Evolutionary conservation across 176 grass and related monocot genomes (phyloP).

Genomic region (Eremochloa ophiuroides): DNA sequence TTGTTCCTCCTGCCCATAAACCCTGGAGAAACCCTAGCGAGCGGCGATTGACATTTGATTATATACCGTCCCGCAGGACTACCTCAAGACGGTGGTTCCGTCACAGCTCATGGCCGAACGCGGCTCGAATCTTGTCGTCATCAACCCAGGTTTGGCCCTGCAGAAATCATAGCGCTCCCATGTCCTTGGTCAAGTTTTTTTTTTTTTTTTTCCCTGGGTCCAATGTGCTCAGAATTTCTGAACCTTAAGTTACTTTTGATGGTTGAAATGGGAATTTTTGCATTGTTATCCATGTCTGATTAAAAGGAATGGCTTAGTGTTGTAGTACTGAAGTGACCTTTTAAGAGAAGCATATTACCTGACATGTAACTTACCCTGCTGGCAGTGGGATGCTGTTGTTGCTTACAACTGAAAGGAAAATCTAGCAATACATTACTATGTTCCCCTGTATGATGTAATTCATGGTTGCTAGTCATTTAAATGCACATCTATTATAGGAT

Average conservation of each 20-base stretch:
- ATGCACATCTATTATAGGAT: slow-evolving; percentile 39
- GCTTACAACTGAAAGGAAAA: not conserved
- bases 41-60: not conserved
- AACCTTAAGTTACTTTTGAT: not conserved
- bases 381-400: not conserved
- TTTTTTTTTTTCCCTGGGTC: too few relatives aligned
- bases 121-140: slow-evolving; percentile 86
- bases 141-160: slow-evolving; percentile 70
- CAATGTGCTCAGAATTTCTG: not conserved
- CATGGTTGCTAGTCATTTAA: not conserved
- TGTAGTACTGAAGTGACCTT: not conserved
- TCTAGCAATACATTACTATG: not conserved
- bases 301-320: not conserved
- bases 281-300: not conserved
- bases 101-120: slow-evolving; percentile 90
- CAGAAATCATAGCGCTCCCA: slow-evolving; percentile 14
- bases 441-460: not conserved
- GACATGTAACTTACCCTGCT: not conserved
- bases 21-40: slow-evolving; percentile 30
- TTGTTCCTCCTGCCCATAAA: not conserved
- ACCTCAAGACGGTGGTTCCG: slow-evolving; percentile 82
- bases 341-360: not conserved
- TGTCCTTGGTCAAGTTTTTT: not conserved
- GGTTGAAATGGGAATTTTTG: not conserved
- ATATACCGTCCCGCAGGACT: slow-evolving; percentile 44